Percentiles rank a stretch among this genome's conserved stretches.
Conservation (phyloP, 202 grass and related monocot species). For the Eragrostis tef region DNA sequence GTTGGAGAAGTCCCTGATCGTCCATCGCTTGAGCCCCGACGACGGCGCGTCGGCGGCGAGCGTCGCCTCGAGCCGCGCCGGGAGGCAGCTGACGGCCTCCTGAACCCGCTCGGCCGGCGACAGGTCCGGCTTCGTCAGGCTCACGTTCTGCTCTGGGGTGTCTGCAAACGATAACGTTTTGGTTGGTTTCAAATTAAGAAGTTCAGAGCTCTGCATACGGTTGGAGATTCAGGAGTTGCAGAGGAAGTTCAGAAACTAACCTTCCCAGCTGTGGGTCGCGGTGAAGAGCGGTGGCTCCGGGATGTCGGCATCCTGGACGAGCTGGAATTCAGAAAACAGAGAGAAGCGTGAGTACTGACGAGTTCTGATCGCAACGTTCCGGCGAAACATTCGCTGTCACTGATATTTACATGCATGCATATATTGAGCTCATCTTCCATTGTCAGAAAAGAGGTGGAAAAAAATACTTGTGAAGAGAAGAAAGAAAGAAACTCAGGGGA, state of each 20-base stretch:
- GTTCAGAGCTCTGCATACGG: background rate
- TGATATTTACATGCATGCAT: conserved; percentile 2
- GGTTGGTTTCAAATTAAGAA: background rate
- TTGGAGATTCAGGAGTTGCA: background rate
- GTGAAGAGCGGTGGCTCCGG: conserved; percentile 83
- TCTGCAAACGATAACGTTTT: conserved; percentile 47
- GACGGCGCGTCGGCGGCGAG: conserved; percentile 6
- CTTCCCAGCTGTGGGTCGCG: conserved; percentile 64
- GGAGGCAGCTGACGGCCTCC: conserved; percentile 72
- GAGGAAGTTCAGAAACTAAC: conserved; percentile 34
- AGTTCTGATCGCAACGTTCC: background rate
- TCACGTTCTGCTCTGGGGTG: conserved; percentile 74
- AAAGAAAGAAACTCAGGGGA: background rate
- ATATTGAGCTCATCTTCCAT: background rate
- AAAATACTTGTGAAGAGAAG: background rate
- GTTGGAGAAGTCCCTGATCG: conserved; percentile 66
- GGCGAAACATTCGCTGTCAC: background rate
- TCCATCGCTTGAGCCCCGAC: conserved; percentile 61
- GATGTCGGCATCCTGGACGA: conserved; percentile 77
- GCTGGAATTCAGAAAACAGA: conserved; percentile 31
- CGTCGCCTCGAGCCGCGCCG: conserved; percentile 50
- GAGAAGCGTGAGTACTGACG: background rate
- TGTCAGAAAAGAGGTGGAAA: background rate
- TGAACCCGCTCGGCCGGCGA: conserved; percentile 63
- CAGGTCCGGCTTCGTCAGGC: conserved; percentile 61